Percentiles rank a stretch among this genome's conserved stretches.
These are phyloP conservation scores for Fusarium sp. DNA, from an alignment of 2,329 filamentous ascomycete genomes.

Conservation along the genomic window DNA sequence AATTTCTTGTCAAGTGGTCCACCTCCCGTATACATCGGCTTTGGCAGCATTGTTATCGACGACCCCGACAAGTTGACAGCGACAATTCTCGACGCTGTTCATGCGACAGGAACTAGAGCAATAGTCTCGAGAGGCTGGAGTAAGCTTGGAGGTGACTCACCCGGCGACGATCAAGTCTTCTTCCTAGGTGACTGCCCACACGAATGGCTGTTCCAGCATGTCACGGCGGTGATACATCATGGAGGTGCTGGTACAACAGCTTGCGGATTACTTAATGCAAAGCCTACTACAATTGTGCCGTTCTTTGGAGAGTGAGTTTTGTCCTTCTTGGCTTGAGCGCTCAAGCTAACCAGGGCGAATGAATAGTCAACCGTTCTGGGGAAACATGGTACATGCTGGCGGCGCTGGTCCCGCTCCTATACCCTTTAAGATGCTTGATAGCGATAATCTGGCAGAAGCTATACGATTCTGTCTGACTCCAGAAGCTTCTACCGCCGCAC, in stretches of 20 bases:
- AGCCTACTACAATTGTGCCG: background rate
- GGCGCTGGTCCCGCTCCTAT: constrained; percentile 33
- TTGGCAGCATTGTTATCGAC: constrained; percentile 7
- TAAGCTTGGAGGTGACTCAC: constrained; percentile 51
- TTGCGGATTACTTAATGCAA: background rate
- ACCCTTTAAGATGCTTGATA: constrained; percentile 23
- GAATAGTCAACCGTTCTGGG: constrained; percentile 37
- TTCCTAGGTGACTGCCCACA: constrained; percentile 1
- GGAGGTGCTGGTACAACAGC: constrained; percentile 6
- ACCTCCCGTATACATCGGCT: background rate
- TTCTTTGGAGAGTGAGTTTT: constrained; percentile 69
- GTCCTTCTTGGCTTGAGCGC: too few species aligned
- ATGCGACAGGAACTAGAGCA: background rate
- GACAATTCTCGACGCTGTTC: background rate
- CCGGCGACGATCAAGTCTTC: background rate
- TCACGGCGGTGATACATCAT: background rate
- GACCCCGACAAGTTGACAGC: background rate
- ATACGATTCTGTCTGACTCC: constrained; percentile 28
- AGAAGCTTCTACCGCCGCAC: constrained; percentile 20
- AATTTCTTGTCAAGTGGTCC: background rate
- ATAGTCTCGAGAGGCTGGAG: constrained; percentile 1
- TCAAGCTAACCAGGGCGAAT: too few species aligned
- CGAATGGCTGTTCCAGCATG: constrained; percentile 3
- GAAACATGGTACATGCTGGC: constrained; percentile 30
- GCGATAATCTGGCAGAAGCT: constrained; percentile 20